These are phyloP conservation scores for Singerocomus rubriflavus DNA, from an alignment of 1,284 basidiomycete species.

Conservation along the genomic window DNA sequence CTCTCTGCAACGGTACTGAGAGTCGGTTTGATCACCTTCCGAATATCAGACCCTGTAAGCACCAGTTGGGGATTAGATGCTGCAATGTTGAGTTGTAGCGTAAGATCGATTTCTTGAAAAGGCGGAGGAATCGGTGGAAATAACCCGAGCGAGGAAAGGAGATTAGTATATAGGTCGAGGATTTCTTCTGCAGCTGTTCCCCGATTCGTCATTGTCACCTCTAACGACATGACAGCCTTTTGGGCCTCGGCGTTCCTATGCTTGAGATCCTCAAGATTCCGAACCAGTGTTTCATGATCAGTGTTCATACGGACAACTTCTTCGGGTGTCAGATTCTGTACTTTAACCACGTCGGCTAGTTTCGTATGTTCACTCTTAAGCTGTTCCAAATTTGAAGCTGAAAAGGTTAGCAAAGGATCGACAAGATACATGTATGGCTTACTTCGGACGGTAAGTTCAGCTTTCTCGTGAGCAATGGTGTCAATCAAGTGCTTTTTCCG, in stretches of 20 bases:
- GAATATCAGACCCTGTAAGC: conserved; percentile 60
- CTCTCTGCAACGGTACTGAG: conserved; percentile 66
- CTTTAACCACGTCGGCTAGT: conserved; percentile 64
- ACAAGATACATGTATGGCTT: conserved; percentile 11
- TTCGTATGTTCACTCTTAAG: conserved; percentile 61
- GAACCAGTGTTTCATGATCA: conserved; percentile 72
- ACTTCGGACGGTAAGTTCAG: conserved; percentile 57
- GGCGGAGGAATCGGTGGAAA: conserved; percentile 69
- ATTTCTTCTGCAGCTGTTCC: conserved; percentile 77
- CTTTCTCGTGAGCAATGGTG: conserved; percentile 59
- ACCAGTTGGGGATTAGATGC: conserved; percentile 63
- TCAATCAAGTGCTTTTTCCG: conserved; percentile 62
- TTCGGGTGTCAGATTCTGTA: conserved; percentile 81
- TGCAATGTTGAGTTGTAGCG: conserved; percentile 73
- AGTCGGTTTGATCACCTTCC: conserved; percentile 68
- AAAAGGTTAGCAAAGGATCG: conserved; percentile 2
- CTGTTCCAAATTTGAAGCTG: conserved; percentile 58
- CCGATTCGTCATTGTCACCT: conserved; percentile 75
- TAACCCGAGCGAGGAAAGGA: conserved; percentile 70
- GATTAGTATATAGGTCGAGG: conserved; percentile 68
- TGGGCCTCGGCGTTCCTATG: conserved; percentile 71
- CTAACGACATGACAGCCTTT: conserved; percentile 66
- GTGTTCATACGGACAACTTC: conserved; percentile 85
- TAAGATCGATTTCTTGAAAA: conserved; percentile 65
- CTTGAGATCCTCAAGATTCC: conserved; percentile 71